phyloP scores from a whole-genome alignment of 2,329 filamentous ascomycete genomes.

The Colletotrichum chrysophilum region DNA sequence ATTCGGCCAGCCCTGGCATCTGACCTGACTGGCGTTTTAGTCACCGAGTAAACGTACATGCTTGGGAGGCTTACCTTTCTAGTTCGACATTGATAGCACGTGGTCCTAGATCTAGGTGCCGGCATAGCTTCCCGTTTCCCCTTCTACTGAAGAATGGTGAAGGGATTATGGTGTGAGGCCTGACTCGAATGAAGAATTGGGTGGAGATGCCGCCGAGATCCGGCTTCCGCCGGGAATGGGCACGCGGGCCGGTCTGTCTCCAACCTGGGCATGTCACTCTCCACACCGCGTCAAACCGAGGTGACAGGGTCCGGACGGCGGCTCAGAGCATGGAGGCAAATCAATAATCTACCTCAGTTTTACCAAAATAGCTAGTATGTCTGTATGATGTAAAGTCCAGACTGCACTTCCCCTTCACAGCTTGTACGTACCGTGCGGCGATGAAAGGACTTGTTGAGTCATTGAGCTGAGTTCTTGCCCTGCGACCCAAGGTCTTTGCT shows the following conservation, averaged over 20 bases:
- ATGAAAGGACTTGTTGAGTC: neutral
- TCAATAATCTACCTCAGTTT: neutral
- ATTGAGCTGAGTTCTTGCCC: neutral
- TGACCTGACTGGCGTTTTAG: neutral
- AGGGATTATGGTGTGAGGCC: neutral
- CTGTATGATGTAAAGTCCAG: neutral
- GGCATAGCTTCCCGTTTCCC: neutral
- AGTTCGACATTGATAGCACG: neutral
- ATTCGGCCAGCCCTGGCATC: neutral
- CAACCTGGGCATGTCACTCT: neutral
- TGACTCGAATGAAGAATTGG: neutral
- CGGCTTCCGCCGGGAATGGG: neutral
- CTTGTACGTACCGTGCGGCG: neutral
- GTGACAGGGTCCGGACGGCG: neutral
- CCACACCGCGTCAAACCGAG: neutral
- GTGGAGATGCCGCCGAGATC: neutral
- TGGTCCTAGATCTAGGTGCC: neutral
- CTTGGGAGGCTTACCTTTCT: neutral
- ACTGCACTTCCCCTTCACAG: neutral
- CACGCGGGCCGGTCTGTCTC: neutral
- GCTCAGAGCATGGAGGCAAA: neutral
- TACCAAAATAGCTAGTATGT: neutral
- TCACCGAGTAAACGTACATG: neutral
- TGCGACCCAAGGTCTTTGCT: neutral
- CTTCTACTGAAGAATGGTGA: neutral